Evolutionary conservation across 306 rosid species (phyloP).

Genomic region (Gillenia trifoliata): DNA sequence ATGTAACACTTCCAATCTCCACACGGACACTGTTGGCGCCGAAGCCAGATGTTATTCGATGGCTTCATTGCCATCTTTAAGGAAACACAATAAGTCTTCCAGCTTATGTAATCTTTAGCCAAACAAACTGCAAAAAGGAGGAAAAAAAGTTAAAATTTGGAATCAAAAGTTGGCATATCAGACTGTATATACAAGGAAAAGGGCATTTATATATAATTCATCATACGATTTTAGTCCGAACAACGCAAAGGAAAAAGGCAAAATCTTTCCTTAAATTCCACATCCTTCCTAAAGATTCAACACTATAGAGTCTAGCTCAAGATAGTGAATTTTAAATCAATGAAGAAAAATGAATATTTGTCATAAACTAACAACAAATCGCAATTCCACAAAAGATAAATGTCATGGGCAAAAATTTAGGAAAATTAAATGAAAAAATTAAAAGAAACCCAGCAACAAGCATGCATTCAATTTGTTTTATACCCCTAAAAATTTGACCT

Average conservation of each 20-base stretch:
- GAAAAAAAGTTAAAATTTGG: not conserved
- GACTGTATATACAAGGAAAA: not conserved
- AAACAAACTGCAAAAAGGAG: not conserved
- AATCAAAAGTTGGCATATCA: not conserved
- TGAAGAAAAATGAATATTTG: not conserved
- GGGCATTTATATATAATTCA: not conserved
- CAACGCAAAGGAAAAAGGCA: not conserved
- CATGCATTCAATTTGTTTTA: not conserved
- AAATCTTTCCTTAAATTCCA: not conserved
- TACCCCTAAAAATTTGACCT: not conserved
- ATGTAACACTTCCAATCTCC: slow-evolving; percentile 72
- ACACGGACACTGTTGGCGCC: slow-evolving; percentile 59
- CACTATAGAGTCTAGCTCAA: not conserved
- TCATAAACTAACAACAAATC: not conserved
- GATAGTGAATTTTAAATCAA: not conserved
- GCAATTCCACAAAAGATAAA: not conserved
- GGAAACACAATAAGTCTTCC: not conserved
- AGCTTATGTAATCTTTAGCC: not conserved
- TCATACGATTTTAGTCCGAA: not conserved
- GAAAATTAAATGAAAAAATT: not conserved
- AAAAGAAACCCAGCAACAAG: not conserved
- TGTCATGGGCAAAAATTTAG: not conserved
- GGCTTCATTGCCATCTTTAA: slow-evolving; percentile 38
- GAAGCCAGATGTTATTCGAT: slow-evolving; percentile 51
- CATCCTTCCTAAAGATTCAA: not conserved